Evolutionary conservation across 345 rosid genomes (phyloP), one percentile per base, ranked within the genome.

Genomic region (Rubroshorea leprosula): DNA sequence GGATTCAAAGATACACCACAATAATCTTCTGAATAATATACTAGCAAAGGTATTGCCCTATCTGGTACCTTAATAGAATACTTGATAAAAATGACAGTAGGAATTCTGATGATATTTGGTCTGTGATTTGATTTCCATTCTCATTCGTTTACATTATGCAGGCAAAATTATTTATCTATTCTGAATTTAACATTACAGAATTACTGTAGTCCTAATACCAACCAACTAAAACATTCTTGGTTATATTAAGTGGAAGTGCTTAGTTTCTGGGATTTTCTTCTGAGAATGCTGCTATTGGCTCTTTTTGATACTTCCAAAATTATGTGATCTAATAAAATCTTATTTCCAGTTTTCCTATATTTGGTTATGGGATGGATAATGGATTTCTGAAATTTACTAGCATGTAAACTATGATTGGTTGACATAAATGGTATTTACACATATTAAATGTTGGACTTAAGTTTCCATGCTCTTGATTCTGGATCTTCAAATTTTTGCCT

Each of bases 1-100:
- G 90, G 97, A 90, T 79, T 90, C 94, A 23, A 90, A 90, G 83
- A 87, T 90, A 68, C 96, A 83, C 70, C 97, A 85, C 77, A 90
- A 90, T 75, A 90, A 90, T 66, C 96, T 90, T 65, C 84, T 90
- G 66, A 90, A 90, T 62, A 90, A 87, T 76, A 87, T 90, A 60
- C 78, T 90, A 35, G 92, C 97, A 5, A 90, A 90, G 97, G 97
- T 90, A 84, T 11, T 35, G 24, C 60, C 49, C 55, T 27, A 31
- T 46, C 31, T n/a, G 26, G 45, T 15, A 49, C 27, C 63, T 45
- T 35, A 8, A 31, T 21, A 31, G 22, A 31, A 47, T 49, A 1
- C 53, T 7, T 0, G 12, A 61, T 38, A 18, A n/a, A 18, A 15
- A 16, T 52, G 19, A 26, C 19, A 23, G 51, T 54, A 39, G 11